A percentile compares a stretch with the other conserved stretches of the same genome.
These are phyloP conservation scores for Trichophyton equinum DNA, from an alignment of 2,329 filamentous ascomycete species.

Conservation along the genomic window DNA sequence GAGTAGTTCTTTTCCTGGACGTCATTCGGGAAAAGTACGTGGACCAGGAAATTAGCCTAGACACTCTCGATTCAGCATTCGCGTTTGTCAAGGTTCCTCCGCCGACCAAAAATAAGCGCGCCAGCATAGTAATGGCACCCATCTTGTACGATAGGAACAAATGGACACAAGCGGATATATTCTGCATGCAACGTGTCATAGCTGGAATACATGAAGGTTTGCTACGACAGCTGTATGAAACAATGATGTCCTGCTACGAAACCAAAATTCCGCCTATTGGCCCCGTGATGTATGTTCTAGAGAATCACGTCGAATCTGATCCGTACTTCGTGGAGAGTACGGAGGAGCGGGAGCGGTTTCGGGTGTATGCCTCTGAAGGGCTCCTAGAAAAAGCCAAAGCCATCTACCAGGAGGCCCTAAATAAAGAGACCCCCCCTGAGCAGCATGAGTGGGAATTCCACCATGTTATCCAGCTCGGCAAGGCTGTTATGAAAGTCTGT, in stretches of 20 bases:
- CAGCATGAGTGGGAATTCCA: slow-evolving; percentile 81
- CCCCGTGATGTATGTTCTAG: slow-evolving; percentile 65
- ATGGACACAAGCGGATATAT: slow-evolving; percentile 59
- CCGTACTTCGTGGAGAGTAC: slow-evolving; percentile 57
- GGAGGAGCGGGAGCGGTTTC: slow-evolving; percentile 60
- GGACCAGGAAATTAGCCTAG: slow-evolving; percentile 66
- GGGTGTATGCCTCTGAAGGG: slow-evolving; percentile 57
- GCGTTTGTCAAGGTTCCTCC: slow-evolving; percentile 64
- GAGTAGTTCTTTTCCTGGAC: slow-evolving; percentile 70
- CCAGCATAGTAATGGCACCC: slow-evolving; percentile 32
- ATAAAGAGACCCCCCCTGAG: slow-evolving; percentile 65
- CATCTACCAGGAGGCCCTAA: slow-evolving; percentile 68
- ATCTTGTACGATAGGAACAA: slow-evolving; percentile 46
- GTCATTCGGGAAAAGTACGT: slow-evolving; percentile 74
- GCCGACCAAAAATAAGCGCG: slow-evolving; percentile 46
- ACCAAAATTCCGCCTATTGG: slow-evolving; percentile 72
- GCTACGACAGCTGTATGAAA: slow-evolving; percentile 72
- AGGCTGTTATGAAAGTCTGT: slow-evolving; percentile 70
- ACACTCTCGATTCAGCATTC: slow-evolving; percentile 74
- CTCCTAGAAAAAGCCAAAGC: slow-evolving; percentile 61
- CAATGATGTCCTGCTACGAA: slow-evolving; percentile 82
- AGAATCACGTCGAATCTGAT: slow-evolving; percentile 71
- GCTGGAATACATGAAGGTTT: slow-evolving; percentile 66
- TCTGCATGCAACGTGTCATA: slow-evolving; percentile 62
- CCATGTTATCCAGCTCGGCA: slow-evolving; percentile 79